Conservation (phyloP, 2,329 filamentous ascomycete genomes). For the Chaetomium sp. region DNA sequence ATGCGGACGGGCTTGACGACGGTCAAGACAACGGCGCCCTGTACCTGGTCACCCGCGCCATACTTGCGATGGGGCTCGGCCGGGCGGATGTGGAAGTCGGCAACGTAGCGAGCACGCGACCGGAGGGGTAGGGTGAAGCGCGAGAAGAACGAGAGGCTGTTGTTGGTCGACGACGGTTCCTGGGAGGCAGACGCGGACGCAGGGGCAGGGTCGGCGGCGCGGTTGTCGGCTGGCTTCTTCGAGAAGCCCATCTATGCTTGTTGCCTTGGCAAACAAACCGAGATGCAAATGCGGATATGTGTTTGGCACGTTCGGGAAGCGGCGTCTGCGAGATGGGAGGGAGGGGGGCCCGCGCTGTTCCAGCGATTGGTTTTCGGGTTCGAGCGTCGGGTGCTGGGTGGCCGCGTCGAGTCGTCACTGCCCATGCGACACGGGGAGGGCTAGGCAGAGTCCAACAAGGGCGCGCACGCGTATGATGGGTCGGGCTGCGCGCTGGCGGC, state of each 20-base stretch:
- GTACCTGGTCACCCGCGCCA: conserved; percentile 72
- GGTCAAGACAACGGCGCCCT: conserved; percentile 71
- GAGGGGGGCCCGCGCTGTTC: background rate
- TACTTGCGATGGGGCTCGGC: conserved; percentile 79
- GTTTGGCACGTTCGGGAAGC: conserved; percentile 13
- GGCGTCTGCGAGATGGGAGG: conserved; percentile 8
- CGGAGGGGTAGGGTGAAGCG: conserved; percentile 56
- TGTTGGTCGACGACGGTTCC: conserved; percentile 18
- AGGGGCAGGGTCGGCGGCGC: conserved; percentile 42
- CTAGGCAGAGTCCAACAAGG: conserved; percentile 1
- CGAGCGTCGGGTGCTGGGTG: conserved; percentile 7
- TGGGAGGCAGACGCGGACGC: conserved; percentile 26
- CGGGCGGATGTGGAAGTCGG: conserved; percentile 77
- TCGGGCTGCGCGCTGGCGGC: conserved; percentile 19
- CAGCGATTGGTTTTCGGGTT: background rate
- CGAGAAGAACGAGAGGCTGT: conserved; percentile 52
- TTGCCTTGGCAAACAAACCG: conserved; percentile 20
- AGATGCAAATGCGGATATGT: background rate
- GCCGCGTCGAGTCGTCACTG: conserved; percentile 19
- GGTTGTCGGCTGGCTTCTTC: conserved; percentile 34
- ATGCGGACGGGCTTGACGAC: conserved; percentile 74
- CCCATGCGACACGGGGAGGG: conserved; percentile 19
- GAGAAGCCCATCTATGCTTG: conserved; percentile 51
- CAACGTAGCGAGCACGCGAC: conserved; percentile 62
- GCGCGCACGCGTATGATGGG: conserved; percentile 1